These are phyloP conservation scores for Penicillium robsamsonii DNA, from an alignment of 495 filamentous ascomycete species.

Conservation along the genomic window DNA sequence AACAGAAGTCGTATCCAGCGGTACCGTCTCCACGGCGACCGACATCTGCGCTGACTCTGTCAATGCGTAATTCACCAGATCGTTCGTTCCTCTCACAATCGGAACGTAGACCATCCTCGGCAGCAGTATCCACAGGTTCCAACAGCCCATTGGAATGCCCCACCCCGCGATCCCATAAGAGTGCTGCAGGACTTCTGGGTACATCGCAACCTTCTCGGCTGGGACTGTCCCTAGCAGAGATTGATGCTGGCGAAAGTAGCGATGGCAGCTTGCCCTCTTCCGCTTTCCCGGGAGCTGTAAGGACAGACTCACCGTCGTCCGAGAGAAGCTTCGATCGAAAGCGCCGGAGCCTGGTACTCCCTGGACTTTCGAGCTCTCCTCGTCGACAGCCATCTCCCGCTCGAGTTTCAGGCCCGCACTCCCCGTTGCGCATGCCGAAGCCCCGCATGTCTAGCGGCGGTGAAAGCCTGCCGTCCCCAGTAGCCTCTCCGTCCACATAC, in stretches of 20 bases:
- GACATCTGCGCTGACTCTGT: slow-evolving; percentile 43
- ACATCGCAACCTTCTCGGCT: slow-evolving; percentile 64
- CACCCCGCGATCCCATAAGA: slow-evolving; percentile 84
- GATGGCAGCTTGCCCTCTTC: slow-evolving; percentile 88
- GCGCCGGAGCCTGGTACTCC: slow-evolving; percentile 76
- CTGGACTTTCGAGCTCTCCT: slow-evolving; percentile 67
- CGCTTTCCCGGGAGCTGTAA: slow-evolving; percentile 61
- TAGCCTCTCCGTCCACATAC: slow-evolving; percentile 82
- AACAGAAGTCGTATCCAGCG: slow-evolving; percentile 16
- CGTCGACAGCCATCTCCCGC: slow-evolving; percentile 85
- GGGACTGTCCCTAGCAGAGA: slow-evolving; percentile 70
- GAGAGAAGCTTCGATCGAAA: slow-evolving; percentile 82
- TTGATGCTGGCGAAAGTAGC: slow-evolving; percentile 74
- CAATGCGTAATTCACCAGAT: slow-evolving; percentile 43
- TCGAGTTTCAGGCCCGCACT: slow-evolving; percentile 70
- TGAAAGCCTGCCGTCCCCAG: slow-evolving; percentile 78
- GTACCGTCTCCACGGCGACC: slow-evolving; percentile 27
- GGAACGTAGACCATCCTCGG: slow-evolving; percentile 56
- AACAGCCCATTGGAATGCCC: slow-evolving; percentile 89
- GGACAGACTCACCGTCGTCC: slow-evolving; percentile 88
- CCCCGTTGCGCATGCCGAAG: slow-evolving; percentile 82
- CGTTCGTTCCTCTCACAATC: slow-evolving; percentile 30
- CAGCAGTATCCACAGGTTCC: slow-evolving; percentile 69
- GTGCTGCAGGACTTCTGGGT: slow-evolving; percentile 59
- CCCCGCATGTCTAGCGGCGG: slow-evolving; percentile 71